phyloP scores from a whole-genome alignment of 2,329 filamentous ascomycete species.

The Trichoderma oligosporum region DNA sequence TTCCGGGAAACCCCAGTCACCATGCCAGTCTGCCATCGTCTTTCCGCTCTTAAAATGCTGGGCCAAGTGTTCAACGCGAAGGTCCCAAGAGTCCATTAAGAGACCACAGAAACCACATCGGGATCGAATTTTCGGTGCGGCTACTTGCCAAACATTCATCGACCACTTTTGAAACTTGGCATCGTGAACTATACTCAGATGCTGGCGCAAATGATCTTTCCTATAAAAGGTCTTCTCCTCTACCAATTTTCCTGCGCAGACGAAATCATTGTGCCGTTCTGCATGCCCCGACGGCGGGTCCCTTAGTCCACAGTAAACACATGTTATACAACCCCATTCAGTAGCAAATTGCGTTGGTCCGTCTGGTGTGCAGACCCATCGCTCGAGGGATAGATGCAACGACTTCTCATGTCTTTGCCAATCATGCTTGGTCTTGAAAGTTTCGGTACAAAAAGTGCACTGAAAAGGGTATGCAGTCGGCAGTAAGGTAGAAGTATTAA shows the following conservation, averaged over 20 bases:
- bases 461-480: constrained; percentile 29
- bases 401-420: constrained; percentile 51
- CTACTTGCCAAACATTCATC: constrained; percentile 41
- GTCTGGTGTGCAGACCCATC: constrained; percentile 42
- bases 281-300: constrained; percentile 34
- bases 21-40: constrained; percentile 42
- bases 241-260: constrained; percentile 48
- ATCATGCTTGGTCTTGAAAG: constrained; percentile 43
- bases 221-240: constrained; percentile 43
- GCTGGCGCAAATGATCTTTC: constrained; percentile 44
- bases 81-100: constrained; percentile 35
- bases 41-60: constrained; percentile 41
- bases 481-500: not conserved
- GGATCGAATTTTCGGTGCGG: constrained; percentile 35
- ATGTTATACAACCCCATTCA: constrained; percentile 37
- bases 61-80: constrained; percentile 38
- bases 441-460: constrained; percentile 46
- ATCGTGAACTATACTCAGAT: constrained; percentile 41
- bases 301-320: constrained; percentile 37
- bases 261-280: constrained; percentile 35
- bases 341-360: constrained; percentile 26
- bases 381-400: constrained; percentile 44
- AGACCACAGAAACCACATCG: constrained; percentile 41
- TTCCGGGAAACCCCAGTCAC: constrained; percentile 42
- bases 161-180: constrained; percentile 41